Percentiles rank a stretch among this genome's conserved stretches.
These are phyloP conservation scores for Cenchrus purpureus DNA, from an alignment of 176 grass and related monocot species.

Conservation along the genomic window DNA sequence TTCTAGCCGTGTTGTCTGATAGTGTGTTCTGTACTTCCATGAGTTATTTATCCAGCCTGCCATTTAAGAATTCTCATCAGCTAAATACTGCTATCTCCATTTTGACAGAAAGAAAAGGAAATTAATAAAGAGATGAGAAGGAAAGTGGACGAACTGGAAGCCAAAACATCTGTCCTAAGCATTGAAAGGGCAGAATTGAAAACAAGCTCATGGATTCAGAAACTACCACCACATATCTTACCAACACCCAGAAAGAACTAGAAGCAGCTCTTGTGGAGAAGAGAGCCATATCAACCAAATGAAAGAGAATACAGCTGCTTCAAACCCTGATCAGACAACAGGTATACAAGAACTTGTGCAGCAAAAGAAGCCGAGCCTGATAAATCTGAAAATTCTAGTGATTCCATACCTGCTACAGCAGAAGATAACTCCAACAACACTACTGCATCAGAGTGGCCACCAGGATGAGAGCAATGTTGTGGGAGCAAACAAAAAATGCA, in stretches of 20 bases:
- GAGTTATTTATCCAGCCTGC: neutral
- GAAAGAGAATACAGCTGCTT: slow-evolving; percentile 54
- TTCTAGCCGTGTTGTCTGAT: neutral
- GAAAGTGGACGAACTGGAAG: slow-evolving; percentile 73
- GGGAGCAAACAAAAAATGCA: slow-evolving; percentile 45
- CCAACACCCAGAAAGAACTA: slow-evolving; percentile 80
- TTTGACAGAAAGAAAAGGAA: slow-evolving; percentile 77
- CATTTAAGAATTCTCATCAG: slow-evolving; percentile 25
- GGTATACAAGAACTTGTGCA: slow-evolving; percentile 65
- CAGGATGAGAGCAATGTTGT: slow-evolving; percentile 45
- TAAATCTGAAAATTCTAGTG: slow-evolving; percentile 35
- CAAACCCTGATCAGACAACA: slow-evolving; percentile 43
- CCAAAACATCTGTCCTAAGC: slow-evolving; percentile 68
- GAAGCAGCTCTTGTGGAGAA: slow-evolving; percentile 79
- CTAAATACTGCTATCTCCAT: slow-evolving; percentile 17
- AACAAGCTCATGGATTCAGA: slow-evolving; percentile 85
- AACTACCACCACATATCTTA: slow-evolving; percentile 70
- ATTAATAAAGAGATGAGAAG: slow-evolving; percentile 62
- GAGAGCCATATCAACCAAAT: slow-evolving; percentile 83
- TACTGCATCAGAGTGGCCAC: slow-evolving; percentile 34
- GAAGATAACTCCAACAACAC: slow-evolving; percentile 41
- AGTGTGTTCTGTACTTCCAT: neutral
- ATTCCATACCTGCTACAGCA: slow-evolving; percentile 30
- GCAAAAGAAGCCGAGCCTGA: slow-evolving; percentile 73
- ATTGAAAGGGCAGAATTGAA: slow-evolving; percentile 72